phyloP scores from a whole-genome alignment of 2,329 filamentous ascomycete species.

The Trichoderma harzianum region DNA sequence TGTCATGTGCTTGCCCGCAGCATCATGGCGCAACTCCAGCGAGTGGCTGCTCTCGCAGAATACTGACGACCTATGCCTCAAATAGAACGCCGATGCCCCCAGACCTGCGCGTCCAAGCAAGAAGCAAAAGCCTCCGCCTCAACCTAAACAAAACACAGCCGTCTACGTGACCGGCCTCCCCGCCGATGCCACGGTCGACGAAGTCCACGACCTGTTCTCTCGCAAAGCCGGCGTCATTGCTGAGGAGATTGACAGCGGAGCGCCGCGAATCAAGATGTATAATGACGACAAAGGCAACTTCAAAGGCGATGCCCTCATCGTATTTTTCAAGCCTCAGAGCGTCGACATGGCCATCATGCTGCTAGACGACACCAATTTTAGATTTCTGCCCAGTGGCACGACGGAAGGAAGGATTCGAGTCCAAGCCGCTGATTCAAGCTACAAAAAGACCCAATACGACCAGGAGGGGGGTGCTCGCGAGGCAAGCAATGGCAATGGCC shows the following conservation, averaged over 20 bases:
- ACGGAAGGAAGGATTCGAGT: conserved; percentile 69
- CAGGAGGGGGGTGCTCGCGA: conserved; percentile 30
- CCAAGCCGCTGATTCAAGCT: conserved; percentile 80
- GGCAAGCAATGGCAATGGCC: conserved; percentile 21
- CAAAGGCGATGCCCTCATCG: conserved; percentile 89
- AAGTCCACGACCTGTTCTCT: conserved; percentile 80
- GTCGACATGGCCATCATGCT: conserved; percentile 80
- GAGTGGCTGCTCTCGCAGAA: neutral
- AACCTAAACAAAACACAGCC: conserved; percentile 73
- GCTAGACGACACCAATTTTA: conserved; percentile 78
- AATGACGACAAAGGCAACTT: conserved; percentile 75
- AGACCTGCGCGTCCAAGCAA: conserved; percentile 42
- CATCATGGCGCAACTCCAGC: neutral
- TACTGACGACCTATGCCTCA: neutral
- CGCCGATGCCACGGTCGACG: conserved; percentile 69
- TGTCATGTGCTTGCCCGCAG: neutral
- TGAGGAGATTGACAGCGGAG: conserved; percentile 85
- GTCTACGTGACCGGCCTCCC: conserved; percentile 91
- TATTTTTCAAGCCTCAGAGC: conserved; percentile 95
- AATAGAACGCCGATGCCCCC: conserved; percentile 30
- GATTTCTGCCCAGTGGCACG: conserved; percentile 55
- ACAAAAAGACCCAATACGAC: conserved; percentile 80
- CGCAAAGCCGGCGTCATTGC: conserved; percentile 85
- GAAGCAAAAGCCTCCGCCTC: conserved; percentile 46
- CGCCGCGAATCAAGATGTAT: conserved; percentile 91